phyloP scores from a whole-genome alignment of 306 rosid species.

The Citrullus amarus region DNA sequence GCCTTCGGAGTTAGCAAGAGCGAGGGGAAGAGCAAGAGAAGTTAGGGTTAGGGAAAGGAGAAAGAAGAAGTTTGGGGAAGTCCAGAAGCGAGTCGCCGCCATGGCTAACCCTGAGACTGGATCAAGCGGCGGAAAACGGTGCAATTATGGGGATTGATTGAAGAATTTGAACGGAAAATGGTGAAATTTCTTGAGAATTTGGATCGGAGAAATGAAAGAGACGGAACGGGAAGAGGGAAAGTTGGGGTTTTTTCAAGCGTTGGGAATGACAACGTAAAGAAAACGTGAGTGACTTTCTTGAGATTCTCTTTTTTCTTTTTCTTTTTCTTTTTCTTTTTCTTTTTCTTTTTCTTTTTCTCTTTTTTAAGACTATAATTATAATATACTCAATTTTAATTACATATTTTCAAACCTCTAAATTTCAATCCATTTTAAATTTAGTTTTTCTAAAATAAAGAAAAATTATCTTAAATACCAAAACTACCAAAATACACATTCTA shows the following conservation, averaged over 20 bases:
- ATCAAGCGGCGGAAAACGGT: neutral
- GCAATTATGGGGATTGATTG: neutral
- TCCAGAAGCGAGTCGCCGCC: conserved; percentile 20
- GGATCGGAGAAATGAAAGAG: neutral
- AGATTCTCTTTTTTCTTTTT: neutral
- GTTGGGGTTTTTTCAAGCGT: neutral
- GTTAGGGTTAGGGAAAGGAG: conserved; percentile 20
- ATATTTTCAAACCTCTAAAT: no score
- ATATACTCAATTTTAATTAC: no score
- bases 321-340: neutral
- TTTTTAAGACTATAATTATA: no score
- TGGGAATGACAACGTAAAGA: conserved; percentile 3
- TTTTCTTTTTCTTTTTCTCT: no score
- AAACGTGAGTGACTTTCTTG: neutral
- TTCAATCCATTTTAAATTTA: no score
- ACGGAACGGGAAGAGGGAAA: neutral
- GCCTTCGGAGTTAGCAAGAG: conserved; percentile 61
- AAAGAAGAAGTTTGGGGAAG: conserved; percentile 7
- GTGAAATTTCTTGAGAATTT: neutral
- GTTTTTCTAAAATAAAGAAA: no score
- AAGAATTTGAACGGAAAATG: neutral
- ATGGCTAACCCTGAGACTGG: conserved; percentile 19
- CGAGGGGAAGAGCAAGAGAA: conserved; percentile 21
- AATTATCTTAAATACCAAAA: no score
- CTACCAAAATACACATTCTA: no score